Evolutionary conservation across 2,329 filamentous ascomycete genomes (phyloP).

Genomic region (Lachnellula willkommii): DNA sequence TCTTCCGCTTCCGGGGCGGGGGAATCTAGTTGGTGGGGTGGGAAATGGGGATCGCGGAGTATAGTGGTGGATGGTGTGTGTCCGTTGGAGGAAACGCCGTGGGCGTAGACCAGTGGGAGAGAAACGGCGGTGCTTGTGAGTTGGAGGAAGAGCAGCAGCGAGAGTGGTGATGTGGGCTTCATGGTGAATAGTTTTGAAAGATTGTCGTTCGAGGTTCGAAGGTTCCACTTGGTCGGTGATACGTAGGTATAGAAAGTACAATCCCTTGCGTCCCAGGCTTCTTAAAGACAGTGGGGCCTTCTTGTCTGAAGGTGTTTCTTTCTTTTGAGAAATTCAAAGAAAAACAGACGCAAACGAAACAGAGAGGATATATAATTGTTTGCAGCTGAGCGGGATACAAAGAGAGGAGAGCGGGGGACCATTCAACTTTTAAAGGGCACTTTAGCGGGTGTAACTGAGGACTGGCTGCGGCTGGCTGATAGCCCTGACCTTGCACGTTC

Average conservation of each 20-base stretch:
- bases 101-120: constrained; percentile 7
- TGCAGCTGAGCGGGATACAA: background rate
- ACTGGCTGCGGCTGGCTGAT: background rate
- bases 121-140: constrained; percentile 15
- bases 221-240: background rate
- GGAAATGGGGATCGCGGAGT: constrained; percentile 23
- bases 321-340: background rate
- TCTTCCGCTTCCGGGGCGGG: constrained; percentile 9
- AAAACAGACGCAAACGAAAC: background rate
- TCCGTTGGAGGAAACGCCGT: constrained; percentile 8
- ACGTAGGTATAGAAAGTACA: background rate
- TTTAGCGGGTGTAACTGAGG: background rate
- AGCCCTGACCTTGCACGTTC: background rate
- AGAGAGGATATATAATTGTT: background rate
- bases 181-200: constrained; percentile 10
- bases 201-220: background rate
- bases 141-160: constrained; percentile 24
- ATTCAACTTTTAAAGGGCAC: constrained; percentile 6
- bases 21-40: constrained; percentile 19
- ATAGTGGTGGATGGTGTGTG: constrained; percentile 14
- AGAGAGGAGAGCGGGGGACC: background rate
- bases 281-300: background rate
- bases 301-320: background rate
- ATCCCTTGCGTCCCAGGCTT: background rate
- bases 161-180: constrained; percentile 25